Conservation (phyloP, 2,329 filamentous ascomycete species). For the Fusarium papillatum region DNA sequence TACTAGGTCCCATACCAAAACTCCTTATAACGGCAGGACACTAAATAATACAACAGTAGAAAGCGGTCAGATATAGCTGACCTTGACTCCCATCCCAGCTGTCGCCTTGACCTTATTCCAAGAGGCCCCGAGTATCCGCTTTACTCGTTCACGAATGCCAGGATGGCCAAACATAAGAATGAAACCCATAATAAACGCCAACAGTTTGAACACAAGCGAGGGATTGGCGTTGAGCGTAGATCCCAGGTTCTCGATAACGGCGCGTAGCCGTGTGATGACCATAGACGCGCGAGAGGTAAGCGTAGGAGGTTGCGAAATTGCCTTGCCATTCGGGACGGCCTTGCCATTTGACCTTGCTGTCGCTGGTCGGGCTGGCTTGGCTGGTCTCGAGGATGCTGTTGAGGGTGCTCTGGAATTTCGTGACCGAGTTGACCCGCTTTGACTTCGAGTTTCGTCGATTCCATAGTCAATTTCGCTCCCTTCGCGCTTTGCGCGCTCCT, state of each 20-base stretch:
- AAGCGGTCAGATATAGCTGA: constrained; percentile 85
- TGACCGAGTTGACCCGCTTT: constrained; percentile 51
- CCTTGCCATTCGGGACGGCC: constrained; percentile 46
- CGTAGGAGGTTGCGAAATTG: constrained; percentile 48
- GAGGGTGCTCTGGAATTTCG: constrained; percentile 49
- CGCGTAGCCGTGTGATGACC: constrained; percentile 65
- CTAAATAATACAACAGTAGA: constrained; percentile 41
- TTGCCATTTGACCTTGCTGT: constrained; percentile 46
- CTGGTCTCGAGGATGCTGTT: constrained; percentile 49
- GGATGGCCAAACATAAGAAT: constrained; percentile 81
- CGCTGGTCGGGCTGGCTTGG: constrained; percentile 39
- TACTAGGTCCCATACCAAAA: constrained; percentile 36
- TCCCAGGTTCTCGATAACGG: constrained; percentile 65
- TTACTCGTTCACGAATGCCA: constrained; percentile 81
- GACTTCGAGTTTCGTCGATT: constrained; percentile 68
- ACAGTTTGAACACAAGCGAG: constrained; percentile 68
- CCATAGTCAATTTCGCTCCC: constrained; percentile 78
- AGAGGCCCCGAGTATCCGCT: constrained; percentile 74
- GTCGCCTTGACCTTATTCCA: constrained; percentile 90
- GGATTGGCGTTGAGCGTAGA: constrained; percentile 69
- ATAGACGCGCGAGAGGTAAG: constrained; percentile 64
- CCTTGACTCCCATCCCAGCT: constrained; percentile 96
- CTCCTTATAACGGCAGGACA: constrained; percentile 46
- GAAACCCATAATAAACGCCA: constrained; percentile 86
- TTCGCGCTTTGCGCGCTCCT: constrained; percentile 64